phyloP scores from a whole-genome alignment of 176 grass and related monocot species.

The Juncus inflexus region DNA sequence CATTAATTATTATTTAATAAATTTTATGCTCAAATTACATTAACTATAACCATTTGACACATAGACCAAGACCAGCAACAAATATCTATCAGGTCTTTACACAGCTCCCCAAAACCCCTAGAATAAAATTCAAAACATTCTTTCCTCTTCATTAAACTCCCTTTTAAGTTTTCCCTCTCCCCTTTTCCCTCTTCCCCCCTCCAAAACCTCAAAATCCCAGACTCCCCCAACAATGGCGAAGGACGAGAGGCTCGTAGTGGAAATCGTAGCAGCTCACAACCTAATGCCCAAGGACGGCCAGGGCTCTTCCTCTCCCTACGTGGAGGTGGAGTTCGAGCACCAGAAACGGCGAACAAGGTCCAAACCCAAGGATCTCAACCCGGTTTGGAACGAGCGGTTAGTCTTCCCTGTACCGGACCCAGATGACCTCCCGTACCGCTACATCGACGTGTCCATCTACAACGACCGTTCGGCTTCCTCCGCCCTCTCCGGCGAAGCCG shows the following conservation, averaged over 20 bases:
- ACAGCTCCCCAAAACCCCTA: slow-evolving; percentile 15
- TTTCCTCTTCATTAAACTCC: not conserved
- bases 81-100: not conserved
- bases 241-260: slow-evolving; percentile 89
- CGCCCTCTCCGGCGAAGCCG: not conserved
- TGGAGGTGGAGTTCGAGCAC: slow-evolving; percentile 91
- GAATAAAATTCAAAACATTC: slow-evolving; percentile 31
- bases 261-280: slow-evolving; percentile 91
- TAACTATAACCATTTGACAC: not conserved
- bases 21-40: not conserved
- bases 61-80: slow-evolving; percentile 6
- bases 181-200: not conserved
- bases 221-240: slow-evolving; percentile 32
- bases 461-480: slow-evolving; percentile 43
- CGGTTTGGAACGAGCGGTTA: slow-evolving; percentile 87
- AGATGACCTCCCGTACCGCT: slow-evolving; percentile 83
- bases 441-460: slow-evolving; percentile 76
- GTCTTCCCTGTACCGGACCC: slow-evolving; percentile 65
- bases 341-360: slow-evolving; percentile 63
- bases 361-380: slow-evolving; percentile 65
- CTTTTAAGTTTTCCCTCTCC: not conserved
- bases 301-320: slow-evolving; percentile 75
- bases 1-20: too few species aligned
- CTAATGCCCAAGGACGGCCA: slow-evolving; percentile 94
- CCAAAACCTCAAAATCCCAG: not conserved